phyloP scores from a whole-genome alignment of 768 basidiomycete species.

The Lentinula aciculospora region DNA sequence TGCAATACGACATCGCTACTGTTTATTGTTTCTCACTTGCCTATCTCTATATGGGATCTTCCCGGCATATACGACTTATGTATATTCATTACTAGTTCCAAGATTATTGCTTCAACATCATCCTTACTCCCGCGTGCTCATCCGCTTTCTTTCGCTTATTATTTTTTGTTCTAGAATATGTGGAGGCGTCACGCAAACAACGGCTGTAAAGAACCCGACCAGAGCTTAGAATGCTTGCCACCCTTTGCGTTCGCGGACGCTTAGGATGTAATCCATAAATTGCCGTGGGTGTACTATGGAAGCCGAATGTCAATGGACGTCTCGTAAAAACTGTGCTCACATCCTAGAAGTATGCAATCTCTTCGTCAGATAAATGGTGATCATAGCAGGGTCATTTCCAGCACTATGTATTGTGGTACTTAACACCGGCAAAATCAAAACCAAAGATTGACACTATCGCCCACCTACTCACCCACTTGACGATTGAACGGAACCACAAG shows the following conservation, averaged over 20 bases:
- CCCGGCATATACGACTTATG: background rate
- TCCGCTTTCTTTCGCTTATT: background rate
- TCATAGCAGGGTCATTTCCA: background rate
- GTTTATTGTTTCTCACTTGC: background rate
- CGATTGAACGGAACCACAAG: background rate
- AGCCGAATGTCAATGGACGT: background rate
- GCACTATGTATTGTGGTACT: background rate
- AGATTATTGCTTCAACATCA: background rate
- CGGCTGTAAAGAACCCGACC: background rate
- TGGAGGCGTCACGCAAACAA: background rate
- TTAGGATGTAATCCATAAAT: background rate
- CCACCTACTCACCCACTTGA: background rate
- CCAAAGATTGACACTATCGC: background rate
- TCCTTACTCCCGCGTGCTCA: background rate
- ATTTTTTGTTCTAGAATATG: background rate
- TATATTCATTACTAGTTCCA: background rate
- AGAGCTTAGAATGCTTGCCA: background rate
- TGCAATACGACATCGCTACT: background rate
- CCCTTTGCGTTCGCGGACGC: background rate
- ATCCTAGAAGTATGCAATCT: background rate
- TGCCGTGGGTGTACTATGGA: background rate
- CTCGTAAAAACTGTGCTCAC: background rate
- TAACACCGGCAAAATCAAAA: background rate
- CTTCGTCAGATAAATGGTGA: background rate
- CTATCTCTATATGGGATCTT: background rate